A percentile compares a stretch with the other conserved stretches of the same genome.
phyloP scores from a whole-genome alignment of 2,329 filamentous ascomycete genomes.

The Scedosporium apiospermum region DNA sequence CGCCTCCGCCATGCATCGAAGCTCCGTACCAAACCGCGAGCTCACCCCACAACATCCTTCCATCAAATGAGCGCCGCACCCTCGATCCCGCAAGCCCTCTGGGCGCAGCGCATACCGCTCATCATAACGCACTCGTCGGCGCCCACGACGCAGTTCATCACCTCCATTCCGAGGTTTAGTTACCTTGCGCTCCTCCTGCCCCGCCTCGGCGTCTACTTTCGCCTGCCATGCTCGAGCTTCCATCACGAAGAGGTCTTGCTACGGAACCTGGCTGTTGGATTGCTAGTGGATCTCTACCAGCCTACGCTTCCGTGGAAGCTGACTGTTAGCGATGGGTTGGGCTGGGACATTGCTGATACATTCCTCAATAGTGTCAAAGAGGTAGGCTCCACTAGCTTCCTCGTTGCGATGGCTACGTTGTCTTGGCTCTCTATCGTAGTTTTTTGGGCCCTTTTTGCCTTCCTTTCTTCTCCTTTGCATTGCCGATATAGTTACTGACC shows the following conservation, averaged over 20 bases:
- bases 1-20: background rate
- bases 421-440: background rate
- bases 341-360: slow-evolving; percentile 52
- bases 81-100: slow-evolving; percentile 37
- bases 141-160: slow-evolving; percentile 39
- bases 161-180: slow-evolving; percentile 46
- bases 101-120: slow-evolving; percentile 44
- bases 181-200: slow-evolving; percentile 50
- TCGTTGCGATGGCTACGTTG: background rate
- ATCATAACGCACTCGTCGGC: slow-evolving; percentile 41
- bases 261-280: slow-evolving; percentile 42
- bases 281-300: slow-evolving; percentile 48
- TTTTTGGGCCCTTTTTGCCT: background rate
- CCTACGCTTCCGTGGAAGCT: slow-evolving; percentile 45
- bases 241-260: slow-evolving; percentile 46
- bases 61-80: slow-evolving; percentile 7
- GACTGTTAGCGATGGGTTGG: slow-evolving; percentile 41
- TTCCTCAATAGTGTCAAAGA: slow-evolving; percentile 58
- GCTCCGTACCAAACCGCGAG: background rate
- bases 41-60: background rate
- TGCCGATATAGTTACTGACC: background rate
- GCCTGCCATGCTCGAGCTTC: slow-evolving; percentile 46
- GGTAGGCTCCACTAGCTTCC: slow-evolving; percentile 23
- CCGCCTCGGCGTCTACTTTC: slow-evolving; percentile 43
- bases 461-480: background rate